Evolutionary conservation across 2,329 filamentous ascomycete genomes (phyloP).

Genomic region (Ascochyta pisi): DNA sequence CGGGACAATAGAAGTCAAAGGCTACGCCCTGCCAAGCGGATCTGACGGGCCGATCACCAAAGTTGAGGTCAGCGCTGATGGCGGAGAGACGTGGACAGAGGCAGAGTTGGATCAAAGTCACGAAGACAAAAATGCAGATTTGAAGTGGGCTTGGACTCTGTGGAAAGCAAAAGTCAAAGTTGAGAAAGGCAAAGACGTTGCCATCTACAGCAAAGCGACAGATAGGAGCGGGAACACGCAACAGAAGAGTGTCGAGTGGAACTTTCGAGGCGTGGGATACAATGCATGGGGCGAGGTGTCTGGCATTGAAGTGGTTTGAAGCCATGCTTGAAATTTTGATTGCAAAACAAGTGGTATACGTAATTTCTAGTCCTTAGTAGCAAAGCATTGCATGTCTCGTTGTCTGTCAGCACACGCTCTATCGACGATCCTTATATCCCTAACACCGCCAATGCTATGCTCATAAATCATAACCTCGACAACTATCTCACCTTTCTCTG

Average conservation of each 20-base stretch:
- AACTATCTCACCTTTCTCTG: too few relatives aligned
- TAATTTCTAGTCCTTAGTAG: background rate
- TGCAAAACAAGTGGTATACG: background rate
- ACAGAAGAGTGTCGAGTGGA: slow-evolving; percentile 59
- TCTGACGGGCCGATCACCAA: slow-evolving; percentile 59
- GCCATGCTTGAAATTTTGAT: background rate
- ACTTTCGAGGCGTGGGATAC: slow-evolving; percentile 65
- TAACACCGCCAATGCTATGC: slow-evolving; percentile 24
- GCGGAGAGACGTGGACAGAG: slow-evolving; percentile 58
- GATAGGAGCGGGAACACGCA: slow-evolving; percentile 63
- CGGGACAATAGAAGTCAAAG: slow-evolving; percentile 58
- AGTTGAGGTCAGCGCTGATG: slow-evolving; percentile 62
- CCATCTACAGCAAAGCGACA: slow-evolving; percentile 61
- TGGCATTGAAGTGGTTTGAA: slow-evolving; percentile 54
- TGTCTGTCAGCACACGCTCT: too few relatives aligned
- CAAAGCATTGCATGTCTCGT: background rate
- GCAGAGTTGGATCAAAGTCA: slow-evolving; percentile 50
- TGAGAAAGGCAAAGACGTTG: slow-evolving; percentile 51
- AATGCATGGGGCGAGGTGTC: slow-evolving; percentile 65
- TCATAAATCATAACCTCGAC: slow-evolving; percentile 3
- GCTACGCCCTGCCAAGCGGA: slow-evolving; percentile 64
- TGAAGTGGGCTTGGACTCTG: slow-evolving; percentile 65
- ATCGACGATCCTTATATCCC: background rate
- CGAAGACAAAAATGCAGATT: slow-evolving; percentile 31
- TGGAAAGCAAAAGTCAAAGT: slow-evolving; percentile 58